Percentiles rank a stretch among this genome's conserved stretches.
phyloP scores from a whole-genome alignment of 345 rosid species.

The Eucalyptus globulus region DNA sequence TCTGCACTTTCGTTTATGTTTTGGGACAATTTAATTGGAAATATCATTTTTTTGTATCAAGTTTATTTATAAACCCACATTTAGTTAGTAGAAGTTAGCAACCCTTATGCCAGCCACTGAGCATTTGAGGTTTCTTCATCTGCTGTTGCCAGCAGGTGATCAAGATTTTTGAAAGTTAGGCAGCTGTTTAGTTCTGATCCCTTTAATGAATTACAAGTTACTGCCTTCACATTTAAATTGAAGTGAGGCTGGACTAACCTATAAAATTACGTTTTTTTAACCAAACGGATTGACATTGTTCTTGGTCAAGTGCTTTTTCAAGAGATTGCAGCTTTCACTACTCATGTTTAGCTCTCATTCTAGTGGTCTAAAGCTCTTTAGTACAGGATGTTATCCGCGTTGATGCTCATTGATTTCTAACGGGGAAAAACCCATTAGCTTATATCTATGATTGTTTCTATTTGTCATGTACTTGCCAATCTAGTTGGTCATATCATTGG shows the following conservation, averaged over 20 bases:
- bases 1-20: neutral
- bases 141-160: neutral
- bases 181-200: neutral
- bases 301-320: neutral
- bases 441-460: neutral
- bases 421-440: neutral
- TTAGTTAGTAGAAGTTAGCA: neutral
- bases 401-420: neutral
- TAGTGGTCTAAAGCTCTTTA: neutral
- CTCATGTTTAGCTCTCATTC: neutral
- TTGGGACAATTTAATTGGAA: neutral
- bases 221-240: neutral
- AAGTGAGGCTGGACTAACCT: neutral
- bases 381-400: neutral
- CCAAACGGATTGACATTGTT: neutral
- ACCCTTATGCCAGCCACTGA: neutral
- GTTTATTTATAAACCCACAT: neutral
- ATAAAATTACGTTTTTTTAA: neutral
- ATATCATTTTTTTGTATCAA: neutral
- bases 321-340: neutral
- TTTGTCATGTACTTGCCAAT: neutral
- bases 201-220: neutral
- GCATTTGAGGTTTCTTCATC: neutral
- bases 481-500: neutral
- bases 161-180: neutral